phyloP scores from a whole-genome alignment of 768 basidiomycete genomes.

The Rhodosporidiobolus sp. region DNA sequence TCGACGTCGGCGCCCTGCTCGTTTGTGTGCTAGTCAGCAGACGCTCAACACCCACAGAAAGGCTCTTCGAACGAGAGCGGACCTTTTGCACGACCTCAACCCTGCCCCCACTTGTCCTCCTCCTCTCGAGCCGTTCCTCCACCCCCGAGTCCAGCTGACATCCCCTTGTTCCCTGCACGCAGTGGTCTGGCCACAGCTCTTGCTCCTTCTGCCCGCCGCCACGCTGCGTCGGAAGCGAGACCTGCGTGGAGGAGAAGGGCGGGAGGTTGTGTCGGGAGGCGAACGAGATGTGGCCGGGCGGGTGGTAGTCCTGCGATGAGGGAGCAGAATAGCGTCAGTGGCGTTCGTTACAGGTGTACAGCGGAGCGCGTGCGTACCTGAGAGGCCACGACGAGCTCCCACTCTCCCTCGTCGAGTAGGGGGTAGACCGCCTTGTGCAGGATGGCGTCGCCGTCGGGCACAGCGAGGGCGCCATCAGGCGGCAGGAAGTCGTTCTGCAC shows the following conservation, averaged over 20 bases:
- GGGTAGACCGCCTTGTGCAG: conserved; percentile 56
- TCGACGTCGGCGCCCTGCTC: conserved; percentile 56
- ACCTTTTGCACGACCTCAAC: conserved; percentile 48
- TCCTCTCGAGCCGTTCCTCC: conserved; percentile 54
- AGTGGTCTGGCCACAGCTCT: conserved; percentile 78
- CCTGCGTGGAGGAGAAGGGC: conserved; percentile 51
- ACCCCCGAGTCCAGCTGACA: conserved; percentile 62
- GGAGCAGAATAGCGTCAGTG: neutral
- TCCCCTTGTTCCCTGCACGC: conserved; percentile 60
- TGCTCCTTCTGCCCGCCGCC: conserved; percentile 52
- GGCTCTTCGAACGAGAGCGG: no score
- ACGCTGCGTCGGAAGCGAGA: conserved; percentile 41
- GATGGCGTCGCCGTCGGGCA: conserved; percentile 61
- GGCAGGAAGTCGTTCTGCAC: conserved; percentile 80
- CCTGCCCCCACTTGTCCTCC: conserved; percentile 32
- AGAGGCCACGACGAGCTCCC: conserved; percentile 51
- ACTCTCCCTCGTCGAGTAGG: conserved; percentile 55
- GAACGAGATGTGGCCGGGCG: conserved; percentile 66
- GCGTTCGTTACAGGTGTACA: neutral
- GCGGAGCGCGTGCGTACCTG: conserved; percentile 44
- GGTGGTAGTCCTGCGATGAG: conserved; percentile 52
- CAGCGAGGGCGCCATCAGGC: conserved; percentile 65
- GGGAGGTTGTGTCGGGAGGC: conserved; percentile 55
- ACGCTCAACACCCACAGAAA: no score
- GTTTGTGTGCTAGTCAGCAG: neutral